These are phyloP conservation scores for Heritiera littoralis DNA, from an alignment of 345 rosid genomes.

Conservation along the genomic window DNA sequence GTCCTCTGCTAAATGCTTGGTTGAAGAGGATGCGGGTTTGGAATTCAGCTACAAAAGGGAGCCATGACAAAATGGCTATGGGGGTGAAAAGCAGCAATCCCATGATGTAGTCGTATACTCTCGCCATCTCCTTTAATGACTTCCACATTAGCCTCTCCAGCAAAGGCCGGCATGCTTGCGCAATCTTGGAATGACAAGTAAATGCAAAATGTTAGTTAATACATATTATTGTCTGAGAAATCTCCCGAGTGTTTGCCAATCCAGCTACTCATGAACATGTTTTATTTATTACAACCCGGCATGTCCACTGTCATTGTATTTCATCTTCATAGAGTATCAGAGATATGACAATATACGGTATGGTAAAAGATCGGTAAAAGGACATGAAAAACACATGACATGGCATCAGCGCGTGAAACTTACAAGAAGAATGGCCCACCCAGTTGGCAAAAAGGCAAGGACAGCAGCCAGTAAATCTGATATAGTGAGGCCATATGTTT, in stretches of 20 bases:
- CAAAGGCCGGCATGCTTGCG: slow-evolving; percentile 64
- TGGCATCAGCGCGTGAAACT: slow-evolving; percentile 30
- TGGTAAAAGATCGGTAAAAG: background rate
- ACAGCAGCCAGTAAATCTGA: slow-evolving; percentile 70
- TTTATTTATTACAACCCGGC: too few species aligned
- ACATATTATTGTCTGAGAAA: background rate
- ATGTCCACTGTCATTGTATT: background rate
- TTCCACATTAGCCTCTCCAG: slow-evolving; percentile 69
- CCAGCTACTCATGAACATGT: too few species aligned
- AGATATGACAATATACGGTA: background rate
- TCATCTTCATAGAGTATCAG: background rate
- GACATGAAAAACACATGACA: background rate
- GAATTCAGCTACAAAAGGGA: slow-evolving; percentile 85
- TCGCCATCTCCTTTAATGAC: slow-evolving; percentile 76
- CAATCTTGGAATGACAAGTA: slow-evolving; percentile 43
- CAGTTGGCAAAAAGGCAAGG: slow-evolving; percentile 84
- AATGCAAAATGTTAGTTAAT: background rate
- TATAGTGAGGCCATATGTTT: slow-evolving; percentile 59
- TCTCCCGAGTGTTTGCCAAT: background rate
- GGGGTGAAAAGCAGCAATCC: slow-evolving; percentile 72
- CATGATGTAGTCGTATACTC: slow-evolving; percentile 87
- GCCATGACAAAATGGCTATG: slow-evolving; percentile 71
- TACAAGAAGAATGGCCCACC: slow-evolving; percentile 92
- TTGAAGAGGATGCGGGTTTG: slow-evolving; percentile 93
- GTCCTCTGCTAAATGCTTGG: slow-evolving; percentile 94